Evolutionary conservation across 2,329 filamentous ascomycete genomes (phyloP), one percentile per base, ranked within the genome.

Genomic region (Saccharata proteae): DNA sequence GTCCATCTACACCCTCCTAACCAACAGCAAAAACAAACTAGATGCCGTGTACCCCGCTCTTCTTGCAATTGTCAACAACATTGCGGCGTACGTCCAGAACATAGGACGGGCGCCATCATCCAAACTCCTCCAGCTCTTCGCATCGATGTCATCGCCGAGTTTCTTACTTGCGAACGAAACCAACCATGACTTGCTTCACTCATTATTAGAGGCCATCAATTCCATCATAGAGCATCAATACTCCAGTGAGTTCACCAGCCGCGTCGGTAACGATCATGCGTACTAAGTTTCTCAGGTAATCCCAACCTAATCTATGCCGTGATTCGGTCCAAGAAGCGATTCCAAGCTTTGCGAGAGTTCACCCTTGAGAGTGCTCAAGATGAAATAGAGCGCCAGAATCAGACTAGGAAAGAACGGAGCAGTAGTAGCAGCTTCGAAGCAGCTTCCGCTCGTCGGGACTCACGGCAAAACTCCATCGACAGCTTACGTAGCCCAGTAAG

Each of bases 1-100:
- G 75, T 93, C 86, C 5, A 86, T 96, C 38, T 92, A 93, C 51
- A 83, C 71, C 17, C 70, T 98, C 39, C 92, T 96, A 47, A 90
- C 85, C 0, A 80, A 77, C 4, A 92, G 85, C 48, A 88, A 93
- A 58, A 84, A 85, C 31, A 88, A 81, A 42, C 69, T 96, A 6
- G 80, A 86, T 26, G 83, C 85, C 9, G 81, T 96, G 18, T 96
- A 96, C 49, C 86, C 88, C 11, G 85, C 90, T 1, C 65, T 98
- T 3, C 61, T 98, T 26, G 85, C 88, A 1, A 82, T 96, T 26
- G 80, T 98, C 46, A 90, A 90, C 55, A 98, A 98, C 47, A 77
- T 94, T 40, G 77, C 86, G 8, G 79, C 90, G 11, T 82, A 93
- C 49, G 64, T 90, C 4, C 75, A 90, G 47, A 73, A 79, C 14